Evolutionary conservation across 192 early-diverging fungal genomes (phyloP).

Genomic region (Backusella westeae): DNA sequence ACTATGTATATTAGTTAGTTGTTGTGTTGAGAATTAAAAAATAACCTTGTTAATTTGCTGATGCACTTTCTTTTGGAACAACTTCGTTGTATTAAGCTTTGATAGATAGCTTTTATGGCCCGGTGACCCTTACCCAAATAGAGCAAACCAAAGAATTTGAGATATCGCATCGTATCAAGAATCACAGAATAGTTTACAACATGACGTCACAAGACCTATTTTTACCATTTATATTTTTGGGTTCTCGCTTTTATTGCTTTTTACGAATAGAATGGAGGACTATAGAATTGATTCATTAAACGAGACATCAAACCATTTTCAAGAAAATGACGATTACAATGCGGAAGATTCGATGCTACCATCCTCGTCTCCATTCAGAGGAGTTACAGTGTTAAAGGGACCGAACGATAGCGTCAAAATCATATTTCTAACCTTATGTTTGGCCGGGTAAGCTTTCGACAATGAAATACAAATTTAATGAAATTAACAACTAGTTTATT

Average conservation of each 20-base stretch:
- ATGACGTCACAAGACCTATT: background rate
- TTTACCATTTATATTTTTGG: background rate
- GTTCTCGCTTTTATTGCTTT: background rate
- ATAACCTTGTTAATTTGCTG: too few relatives aligned
- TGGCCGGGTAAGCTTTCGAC: slow-evolving; percentile 45
- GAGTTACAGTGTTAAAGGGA: slow-evolving; percentile 33
- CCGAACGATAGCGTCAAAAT: slow-evolving; percentile 41
- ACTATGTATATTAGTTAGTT: too few relatives aligned
- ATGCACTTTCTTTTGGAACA: too few relatives aligned
- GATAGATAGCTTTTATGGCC: too few relatives aligned
- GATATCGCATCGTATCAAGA: background rate
- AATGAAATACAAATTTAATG: background rate
- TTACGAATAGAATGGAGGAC: background rate
- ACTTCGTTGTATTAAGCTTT: too few relatives aligned
- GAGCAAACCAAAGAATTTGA: background rate
- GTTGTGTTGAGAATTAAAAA: too few relatives aligned
- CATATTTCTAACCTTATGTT: slow-evolving; percentile 52
- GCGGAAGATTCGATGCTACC: background rate
- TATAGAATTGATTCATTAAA: background rate
- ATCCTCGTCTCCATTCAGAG: background rate
- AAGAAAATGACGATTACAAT: slow-evolving; percentile 1
- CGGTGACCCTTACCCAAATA: too few relatives aligned
- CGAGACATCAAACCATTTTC: background rate
- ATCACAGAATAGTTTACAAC: background rate
- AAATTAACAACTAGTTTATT: background rate